Base-by-base conservation (phyloP, 2,329 filamentous ascomycete genomes). In the Fusarium compactum region DNA sequence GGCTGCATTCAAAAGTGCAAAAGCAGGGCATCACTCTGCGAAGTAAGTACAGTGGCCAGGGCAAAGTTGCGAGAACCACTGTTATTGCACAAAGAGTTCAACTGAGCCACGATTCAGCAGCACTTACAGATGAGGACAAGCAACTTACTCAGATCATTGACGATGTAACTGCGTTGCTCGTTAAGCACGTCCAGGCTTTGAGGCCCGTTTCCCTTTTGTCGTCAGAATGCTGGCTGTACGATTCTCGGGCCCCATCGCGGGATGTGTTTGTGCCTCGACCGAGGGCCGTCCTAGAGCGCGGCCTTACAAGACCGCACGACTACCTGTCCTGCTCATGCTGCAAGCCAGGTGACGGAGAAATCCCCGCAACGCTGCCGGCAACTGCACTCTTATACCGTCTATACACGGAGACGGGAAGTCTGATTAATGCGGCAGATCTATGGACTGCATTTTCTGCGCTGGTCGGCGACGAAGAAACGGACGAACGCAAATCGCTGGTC, bases 31-130 rank as follows among this genome's bases (percentile, higher is more conserved):
- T 82, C 40, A 80, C 84, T 6, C 84, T 97, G 30, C 89, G 90
- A 67, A 97, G 91, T 80, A 91, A 91, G 77, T 92, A 96, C 78
- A 91, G 91, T 72, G 86, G 91, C 14, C 90, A 91, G 69, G 87
- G 87, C 80, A 90, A 89, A 69, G 89, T 91, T 45, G 81, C 93
- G 43, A 86, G 93, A 46, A 93, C 92, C 2, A 95, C 93, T 0
- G 89, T 95, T 32, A 89, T 95, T 53, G 92, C 92, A 18, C 92
- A 95, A 76, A 92, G 92, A 76, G 92, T 96, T 20, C 90, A 94
- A 75, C 84, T 96, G 43, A 93, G 91, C 80, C 91, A 89, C 68
- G 90, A 94, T 77, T 90, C 90, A 70, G 89, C 92, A 2, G 84
- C 87, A 6, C 84, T 95, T 29, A 92, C 91, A 0, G 86, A 90